phyloP scores from a whole-genome alignment of 2,329 filamentous ascomycete species.

The Aspergillus caelatus region DNA sequence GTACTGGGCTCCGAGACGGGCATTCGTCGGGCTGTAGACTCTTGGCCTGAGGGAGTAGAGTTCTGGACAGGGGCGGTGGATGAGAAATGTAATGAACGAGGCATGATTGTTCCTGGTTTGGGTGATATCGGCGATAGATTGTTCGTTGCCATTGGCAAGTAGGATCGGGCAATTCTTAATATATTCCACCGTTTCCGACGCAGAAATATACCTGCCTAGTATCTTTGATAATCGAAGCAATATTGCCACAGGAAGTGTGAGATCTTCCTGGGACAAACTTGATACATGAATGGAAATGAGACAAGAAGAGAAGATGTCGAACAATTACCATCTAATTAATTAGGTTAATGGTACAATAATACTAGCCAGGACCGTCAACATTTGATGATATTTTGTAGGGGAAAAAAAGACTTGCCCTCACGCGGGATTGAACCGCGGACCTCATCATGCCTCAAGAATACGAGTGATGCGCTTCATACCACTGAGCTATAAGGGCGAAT shows the following conservation, averaged over 20 bases:
- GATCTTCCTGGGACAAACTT: neutral
- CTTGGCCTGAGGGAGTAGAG: conserved; percentile 66
- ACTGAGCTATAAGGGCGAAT: neutral
- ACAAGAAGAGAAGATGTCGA: too few relatives aligned
- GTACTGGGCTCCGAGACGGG: conserved; percentile 75
- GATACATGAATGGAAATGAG: neutral
- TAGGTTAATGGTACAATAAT: too few relatives aligned
- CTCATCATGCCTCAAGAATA: neutral
- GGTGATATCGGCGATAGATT: conserved; percentile 90
- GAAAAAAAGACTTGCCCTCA: neutral
- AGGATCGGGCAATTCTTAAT: conserved; percentile 4
- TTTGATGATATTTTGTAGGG: neutral
- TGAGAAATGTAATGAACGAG: conserved; percentile 67
- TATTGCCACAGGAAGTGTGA: too few relatives aligned
- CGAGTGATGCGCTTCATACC: neutral
- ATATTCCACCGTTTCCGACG: neutral
- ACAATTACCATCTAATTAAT: too few relatives aligned
- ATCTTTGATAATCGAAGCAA: neutral
- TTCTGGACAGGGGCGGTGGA: conserved; percentile 86
- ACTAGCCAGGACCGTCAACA: too few relatives aligned
- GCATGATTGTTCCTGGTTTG: conserved; percentile 88
- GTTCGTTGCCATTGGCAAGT: conserved; percentile 88
- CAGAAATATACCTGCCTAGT: neutral
- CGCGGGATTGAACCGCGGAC: neutral
- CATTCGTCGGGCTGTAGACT: conserved; percentile 69